Evolutionary conservation across 1,139 yeast genomes (phyloP).

Genomic region (Arxiozyma slooffiae): DNA sequence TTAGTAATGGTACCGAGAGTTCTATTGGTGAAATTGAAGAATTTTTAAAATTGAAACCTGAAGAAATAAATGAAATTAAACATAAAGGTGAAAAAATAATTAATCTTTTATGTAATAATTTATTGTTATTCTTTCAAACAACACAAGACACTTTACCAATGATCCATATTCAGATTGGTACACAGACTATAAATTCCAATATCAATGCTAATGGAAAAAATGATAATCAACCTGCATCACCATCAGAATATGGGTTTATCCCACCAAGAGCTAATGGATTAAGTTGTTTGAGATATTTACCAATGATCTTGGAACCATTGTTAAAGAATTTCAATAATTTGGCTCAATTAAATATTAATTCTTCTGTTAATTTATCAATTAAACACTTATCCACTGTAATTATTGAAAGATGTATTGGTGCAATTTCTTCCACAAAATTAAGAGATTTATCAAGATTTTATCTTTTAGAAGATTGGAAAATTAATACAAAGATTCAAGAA

Average conservation of each 20-base stretch:
- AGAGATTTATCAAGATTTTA: slow-evolving; percentile 40
- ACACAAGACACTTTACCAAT: slow-evolving; percentile 26
- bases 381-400: slow-evolving; percentile 32
- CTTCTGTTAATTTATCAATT: slow-evolving; percentile 33
- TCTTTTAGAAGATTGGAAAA: slow-evolving; percentile 37
- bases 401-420: slow-evolving; percentile 38
- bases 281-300: slow-evolving; percentile 42
- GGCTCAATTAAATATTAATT: slow-evolving; percentile 36
- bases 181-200: not conserved
- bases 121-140: slow-evolving; percentile 33
- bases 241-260: slow-evolving; percentile 41
- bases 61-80: slow-evolving; percentile 31
- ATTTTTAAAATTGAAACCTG: slow-evolving; percentile 28
- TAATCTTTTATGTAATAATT: slow-evolving; percentile 30
- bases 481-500: slow-evolving; percentile 18
- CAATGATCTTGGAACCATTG: slow-evolving; percentile 34
- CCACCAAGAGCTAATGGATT: slow-evolving; percentile 56
- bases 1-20: too few relatives aligned
- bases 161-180: not conserved
- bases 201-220: slow-evolving; percentile 3
- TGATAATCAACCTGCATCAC: slow-evolving; percentile 20
- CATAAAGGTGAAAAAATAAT: slow-evolving; percentile 33
- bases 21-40: slow-evolving; percentile 20
- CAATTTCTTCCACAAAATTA: slow-evolving; percentile 42
- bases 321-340: slow-evolving; percentile 36